Evolutionary conservation across 208 protist genomes (phyloP).

Genomic region (Trypanosoma rangeli): DNA sequence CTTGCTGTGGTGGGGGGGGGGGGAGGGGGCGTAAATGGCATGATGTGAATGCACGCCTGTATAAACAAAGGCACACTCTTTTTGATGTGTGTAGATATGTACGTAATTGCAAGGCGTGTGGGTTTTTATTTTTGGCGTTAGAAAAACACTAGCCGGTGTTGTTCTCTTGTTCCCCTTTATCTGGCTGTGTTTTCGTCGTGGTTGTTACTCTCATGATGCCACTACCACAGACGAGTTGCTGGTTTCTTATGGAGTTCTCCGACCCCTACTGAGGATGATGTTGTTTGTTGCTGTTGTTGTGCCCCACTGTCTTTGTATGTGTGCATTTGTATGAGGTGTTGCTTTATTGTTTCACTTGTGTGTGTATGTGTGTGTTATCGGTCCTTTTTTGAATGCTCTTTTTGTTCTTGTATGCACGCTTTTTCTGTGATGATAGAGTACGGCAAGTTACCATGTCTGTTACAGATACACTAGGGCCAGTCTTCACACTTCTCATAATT

Average conservation of each 20-base stretch:
- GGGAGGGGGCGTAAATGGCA: no score
- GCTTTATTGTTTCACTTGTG: no score
- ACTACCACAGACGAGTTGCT: background rate
- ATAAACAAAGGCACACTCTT: no score
- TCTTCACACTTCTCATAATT: conserved; percentile 32
- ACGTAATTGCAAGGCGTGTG: no score
- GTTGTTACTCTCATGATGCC: background rate
- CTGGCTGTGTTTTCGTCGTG: background rate
- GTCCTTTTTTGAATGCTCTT: conserved; percentile 3
- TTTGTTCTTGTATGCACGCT: conserved; percentile 1
- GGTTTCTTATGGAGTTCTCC: background rate
- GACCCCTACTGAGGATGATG: background rate
- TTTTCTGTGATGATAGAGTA: conserved; percentile 2
- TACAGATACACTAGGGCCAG: conserved; percentile 8
- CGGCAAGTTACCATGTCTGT: conserved; percentile 9
- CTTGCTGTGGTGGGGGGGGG: no score
- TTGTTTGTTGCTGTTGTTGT: background rate
- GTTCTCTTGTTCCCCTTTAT: background rate
- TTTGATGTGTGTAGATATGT: no score
- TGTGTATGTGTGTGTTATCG: background rate
- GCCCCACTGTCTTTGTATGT: background rate
- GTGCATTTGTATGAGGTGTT: no score
- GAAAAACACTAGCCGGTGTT: background rate
- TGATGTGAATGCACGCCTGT: no score
- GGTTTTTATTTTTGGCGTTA: background rate